Percentiles rank a stretch among this genome's conserved stretches.
Evolutionary conservation across 2,329 filamentous ascomycete species (phyloP).

Genomic region (Herpotrichia juniperi): DNA sequence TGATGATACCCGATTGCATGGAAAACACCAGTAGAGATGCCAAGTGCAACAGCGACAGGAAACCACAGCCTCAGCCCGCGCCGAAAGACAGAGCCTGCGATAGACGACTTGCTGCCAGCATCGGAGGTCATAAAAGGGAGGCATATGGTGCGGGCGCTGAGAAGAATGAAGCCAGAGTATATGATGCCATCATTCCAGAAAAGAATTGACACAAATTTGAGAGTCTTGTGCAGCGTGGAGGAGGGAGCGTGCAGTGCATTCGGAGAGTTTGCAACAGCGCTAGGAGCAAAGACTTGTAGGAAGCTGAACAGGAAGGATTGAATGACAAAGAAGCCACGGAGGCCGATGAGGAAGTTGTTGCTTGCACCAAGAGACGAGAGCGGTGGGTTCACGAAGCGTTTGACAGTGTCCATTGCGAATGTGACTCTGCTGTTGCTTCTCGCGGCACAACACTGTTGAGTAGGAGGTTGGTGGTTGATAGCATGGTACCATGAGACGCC

Average conservation of each 20-base stretch:
- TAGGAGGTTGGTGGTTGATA: no score
- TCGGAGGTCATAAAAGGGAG: conserved; percentile 44
- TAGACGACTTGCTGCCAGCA: conserved; percentile 31
- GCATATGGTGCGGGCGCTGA: conserved; percentile 49
- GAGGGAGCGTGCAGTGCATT: conserved; percentile 41
- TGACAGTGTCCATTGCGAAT: conserved; percentile 8
- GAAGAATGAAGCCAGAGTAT: conserved; percentile 49
- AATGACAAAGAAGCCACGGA: conserved; percentile 49
- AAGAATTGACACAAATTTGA: conserved; percentile 41
- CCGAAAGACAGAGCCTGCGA: conserved; percentile 47
- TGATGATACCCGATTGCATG: conserved; percentile 20
- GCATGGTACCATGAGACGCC: no score
- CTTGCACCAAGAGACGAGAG: conserved; percentile 7
- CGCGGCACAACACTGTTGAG: no score
- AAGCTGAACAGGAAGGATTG: conserved; percentile 49
- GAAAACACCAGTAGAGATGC: conserved; percentile 41
- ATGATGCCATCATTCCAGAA: conserved; percentile 52
- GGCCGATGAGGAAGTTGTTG: conserved; percentile 46
- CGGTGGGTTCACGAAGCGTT: conserved; percentile 5
- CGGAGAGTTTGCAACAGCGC: conserved; percentile 37
- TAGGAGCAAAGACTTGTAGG: conserved; percentile 49
- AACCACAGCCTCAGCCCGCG: conserved; percentile 48
- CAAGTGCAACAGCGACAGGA: conserved; percentile 45
- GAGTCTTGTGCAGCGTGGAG: conserved; percentile 45
- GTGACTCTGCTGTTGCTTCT: no score